Base-by-base conservation (phyloP, 345 rosid species). In the Eucalyptus cloeziana region DNA sequence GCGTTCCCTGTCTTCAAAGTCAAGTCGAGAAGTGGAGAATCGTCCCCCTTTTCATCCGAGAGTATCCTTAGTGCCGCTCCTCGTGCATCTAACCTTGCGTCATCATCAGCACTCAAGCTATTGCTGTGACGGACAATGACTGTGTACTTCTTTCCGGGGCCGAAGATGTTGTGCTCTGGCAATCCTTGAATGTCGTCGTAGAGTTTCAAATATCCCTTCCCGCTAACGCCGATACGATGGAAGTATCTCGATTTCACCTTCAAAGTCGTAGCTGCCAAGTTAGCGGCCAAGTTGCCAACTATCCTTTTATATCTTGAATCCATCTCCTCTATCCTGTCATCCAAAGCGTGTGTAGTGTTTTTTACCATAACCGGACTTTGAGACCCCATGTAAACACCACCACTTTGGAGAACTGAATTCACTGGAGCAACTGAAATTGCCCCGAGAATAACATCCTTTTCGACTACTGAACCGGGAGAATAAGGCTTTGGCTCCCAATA, bases 281-380 rank as follows among this genome's bases (percentile, higher is more conserved):
- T 95, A 37, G 95, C 96, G 5, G 96, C 89, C 62, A 95, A 88
- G 33, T 95, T 95, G 51, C 96, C 94, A 10, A 95, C 95, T 25
- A 94, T 94, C 88, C 93, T 95, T 92, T 93, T 95, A 33, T 95
- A 94, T 58, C 91, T 95, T 64, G 13, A 22, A 91, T 95, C 97
- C 97, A 95, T 95, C 90, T 94, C 95, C 92, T 95, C 96, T 81
- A 95, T 94, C 88, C 97, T 90, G 44, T 94, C 96, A 90, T 95
- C 97, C 90, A 95, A 90, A 88, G 93, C 91, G 86, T 94, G 97
- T 91, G 90, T 88, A 6, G 94, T 94, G 92, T 95, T 95, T 92
- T 94, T 95, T 87, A 94, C 91, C 96, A 94, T 94, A 81, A 94
- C 89, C 8, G 94, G 94, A 54, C 89, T 89, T 51, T 94, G 94